A percentile compares a stretch with the other conserved stretches of the same genome.
Conservation (phyloP, 2,329 filamentous ascomycete species). For the Pseudogymnoascus sp. region DNA sequence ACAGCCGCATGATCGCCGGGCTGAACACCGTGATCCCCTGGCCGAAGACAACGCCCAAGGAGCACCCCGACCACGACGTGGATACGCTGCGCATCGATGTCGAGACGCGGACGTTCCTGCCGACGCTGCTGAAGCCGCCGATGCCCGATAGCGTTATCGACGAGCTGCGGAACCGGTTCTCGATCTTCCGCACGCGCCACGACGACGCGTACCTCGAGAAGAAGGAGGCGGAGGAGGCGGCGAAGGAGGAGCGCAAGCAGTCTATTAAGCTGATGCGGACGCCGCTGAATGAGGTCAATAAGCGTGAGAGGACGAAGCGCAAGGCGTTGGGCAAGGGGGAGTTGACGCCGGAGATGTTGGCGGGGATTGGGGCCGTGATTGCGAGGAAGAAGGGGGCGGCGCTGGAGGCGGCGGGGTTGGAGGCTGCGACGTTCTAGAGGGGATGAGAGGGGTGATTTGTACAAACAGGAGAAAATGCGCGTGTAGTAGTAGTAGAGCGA, state of each 20-base stretch:
- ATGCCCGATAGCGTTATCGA: constrained; percentile 73
- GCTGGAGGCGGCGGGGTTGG: constrained; percentile 16
- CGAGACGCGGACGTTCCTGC: constrained; percentile 66
- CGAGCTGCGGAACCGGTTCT: constrained; percentile 78
- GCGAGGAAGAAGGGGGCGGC: constrained; percentile 20
- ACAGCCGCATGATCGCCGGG: constrained; percentile 57
- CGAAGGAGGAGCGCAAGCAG: constrained; percentile 28
- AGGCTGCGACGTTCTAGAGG: neutral
- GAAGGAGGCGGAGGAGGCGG: constrained; percentile 52
- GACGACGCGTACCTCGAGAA: constrained; percentile 61
- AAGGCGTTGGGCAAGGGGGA: constrained; percentile 25
- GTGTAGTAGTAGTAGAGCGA: neutral
- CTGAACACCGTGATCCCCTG: constrained; percentile 68
- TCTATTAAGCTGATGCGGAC: constrained; percentile 22
- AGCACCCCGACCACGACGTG: constrained; percentile 43
- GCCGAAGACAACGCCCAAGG: constrained; percentile 48
- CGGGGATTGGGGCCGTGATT: constrained; percentile 26
- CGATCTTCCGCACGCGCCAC: constrained; percentile 72
- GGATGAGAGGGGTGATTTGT: constrained; percentile 3
- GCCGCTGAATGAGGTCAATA: constrained; percentile 25
- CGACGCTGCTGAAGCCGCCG: constrained; percentile 67
- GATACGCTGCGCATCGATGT: constrained; percentile 74
- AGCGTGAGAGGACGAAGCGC: constrained; percentile 19
- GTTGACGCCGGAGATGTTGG: constrained; percentile 24
- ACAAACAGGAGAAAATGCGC: neutral